Base-by-base conservation (phyloP, 192 early-diverging fungal species). In the Coemansia sp. region DNA sequence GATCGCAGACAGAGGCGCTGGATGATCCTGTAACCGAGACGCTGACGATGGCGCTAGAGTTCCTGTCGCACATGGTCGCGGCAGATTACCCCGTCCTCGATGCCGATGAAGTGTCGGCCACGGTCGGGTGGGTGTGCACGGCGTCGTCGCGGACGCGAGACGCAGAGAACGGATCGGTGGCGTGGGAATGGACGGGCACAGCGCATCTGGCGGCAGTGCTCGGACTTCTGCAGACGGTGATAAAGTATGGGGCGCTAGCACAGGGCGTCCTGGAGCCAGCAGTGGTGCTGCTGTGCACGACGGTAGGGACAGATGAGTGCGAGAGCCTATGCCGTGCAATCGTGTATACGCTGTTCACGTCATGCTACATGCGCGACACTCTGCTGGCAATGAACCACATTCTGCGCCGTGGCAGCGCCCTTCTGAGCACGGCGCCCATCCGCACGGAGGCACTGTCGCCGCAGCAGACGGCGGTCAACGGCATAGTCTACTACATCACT, bases 281-380 rank as follows among this genome's bases (percentile, higher is more conserved):
- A 7, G 51, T 62, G 17, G 50, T 55, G 50, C 45, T 73, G 26
- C 38, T 73, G 42, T 73, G 69, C 47, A 66, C 63, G n/a, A 56
- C 71, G 0, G 55, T 51, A 43, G 46, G 44, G 34, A 50, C 68
- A 30, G 3, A 37, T 4, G 32, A 12, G 33, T 75, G 71, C 44
- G 51, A 51, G 30, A 31, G 45, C 16, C 47, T 68, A 3, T 67
- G 64, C 39, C 44, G 60, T 38, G 56, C 64, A n/a, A 75, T 75
- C 12, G 47, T 60, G 9, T 51, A 47, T 42, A 68, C 47, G 28
- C 47, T 75, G 2, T 68, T 75, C 31, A 68, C 65, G 17, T 75
- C 71, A 13, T 64, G 60, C 49, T 75, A 75, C 46, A 67, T 75
- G 71, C 64, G 65, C 28, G 60, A 64, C 41, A 60, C 71, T 7